phyloP scores from a whole-genome alignment of 2,329 filamentous ascomycete species.

The Colletotrichum sp. region DNA sequence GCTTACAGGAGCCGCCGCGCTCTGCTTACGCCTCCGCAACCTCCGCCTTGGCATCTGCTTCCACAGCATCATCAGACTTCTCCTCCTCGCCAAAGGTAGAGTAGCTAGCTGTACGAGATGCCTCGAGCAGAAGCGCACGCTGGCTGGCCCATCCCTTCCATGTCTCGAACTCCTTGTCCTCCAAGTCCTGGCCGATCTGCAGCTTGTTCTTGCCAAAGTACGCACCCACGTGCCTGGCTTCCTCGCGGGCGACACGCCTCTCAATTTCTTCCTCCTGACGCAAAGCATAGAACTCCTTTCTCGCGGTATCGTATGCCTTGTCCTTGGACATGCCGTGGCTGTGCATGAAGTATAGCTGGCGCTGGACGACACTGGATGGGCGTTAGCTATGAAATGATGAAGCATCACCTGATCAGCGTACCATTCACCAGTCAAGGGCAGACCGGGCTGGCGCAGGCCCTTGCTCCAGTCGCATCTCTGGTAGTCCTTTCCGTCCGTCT shows the following conservation, averaged over 20 bases:
- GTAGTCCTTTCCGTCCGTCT: conserved; percentile 83
- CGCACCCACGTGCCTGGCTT: conserved; percentile 83
- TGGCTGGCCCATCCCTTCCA: conserved; percentile 83
- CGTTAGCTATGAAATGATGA: conserved; percentile 21
- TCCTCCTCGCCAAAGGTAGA: conserved; percentile 45
- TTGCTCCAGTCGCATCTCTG: conserved; percentile 80
- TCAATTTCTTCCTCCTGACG: conserved; percentile 85
- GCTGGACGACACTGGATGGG: conserved; percentile 81
- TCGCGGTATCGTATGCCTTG: conserved; percentile 83
- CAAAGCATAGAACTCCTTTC: conserved; percentile 87
- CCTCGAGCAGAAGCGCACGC: conserved; percentile 47
- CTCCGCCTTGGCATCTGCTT: conserved; percentile 27
- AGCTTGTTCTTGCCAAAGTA: conserved; percentile 82
- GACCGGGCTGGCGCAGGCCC: conserved; percentile 73
- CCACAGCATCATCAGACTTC: conserved; percentile 20
- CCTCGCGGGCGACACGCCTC: conserved; percentile 82
- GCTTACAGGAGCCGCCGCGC: neutral
- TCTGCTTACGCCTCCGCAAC: neutral
- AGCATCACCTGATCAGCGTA: conserved; percentile 42
- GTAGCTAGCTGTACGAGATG: conserved; percentile 45
- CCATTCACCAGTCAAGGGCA: conserved; percentile 85
- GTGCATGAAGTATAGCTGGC: conserved; percentile 85
- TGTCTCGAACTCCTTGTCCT: conserved; percentile 78
- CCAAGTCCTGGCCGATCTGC: conserved; percentile 81
- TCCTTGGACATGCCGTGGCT: conserved; percentile 64